Evolutionary conservation across 2,329 filamentous ascomycete species (phyloP).

Genomic region (Alternaria longipes): DNA sequence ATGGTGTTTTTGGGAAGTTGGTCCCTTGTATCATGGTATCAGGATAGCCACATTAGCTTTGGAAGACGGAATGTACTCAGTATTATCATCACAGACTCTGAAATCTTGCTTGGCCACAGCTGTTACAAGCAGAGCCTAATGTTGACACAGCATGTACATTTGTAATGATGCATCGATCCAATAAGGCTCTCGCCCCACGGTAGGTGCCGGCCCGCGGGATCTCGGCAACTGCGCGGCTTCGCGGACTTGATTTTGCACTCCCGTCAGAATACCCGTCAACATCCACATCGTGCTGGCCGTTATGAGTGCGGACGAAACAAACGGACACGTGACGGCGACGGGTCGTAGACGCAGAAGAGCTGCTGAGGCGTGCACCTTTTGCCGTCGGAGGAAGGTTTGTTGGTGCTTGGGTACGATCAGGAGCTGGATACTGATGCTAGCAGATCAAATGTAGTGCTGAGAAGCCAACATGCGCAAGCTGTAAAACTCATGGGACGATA

Average conservation of each 20-base stretch:
- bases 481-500: slow-evolving; percentile 56
- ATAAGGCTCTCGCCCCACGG: not conserved
- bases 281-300: not conserved
- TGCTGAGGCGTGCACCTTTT: slow-evolving; percentile 50
- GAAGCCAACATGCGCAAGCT: slow-evolving; percentile 58
- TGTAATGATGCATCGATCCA: not conserved
- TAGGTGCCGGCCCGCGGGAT: too few species aligned
- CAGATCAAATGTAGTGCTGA: slow-evolving; percentile 61
- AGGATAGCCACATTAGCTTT: slow-evolving; percentile 23
- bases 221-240: too few species aligned
- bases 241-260: too few species aligned
- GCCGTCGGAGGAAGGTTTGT: slow-evolving; percentile 52
- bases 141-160: not conserved
- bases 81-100: not conserved
- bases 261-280: not conserved
- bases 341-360: slow-evolving; percentile 33
- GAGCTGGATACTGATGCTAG: slow-evolving; percentile 20
- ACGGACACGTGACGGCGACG: slow-evolving; percentile 15
- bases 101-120: not conserved
- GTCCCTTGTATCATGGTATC: slow-evolving; percentile 13
- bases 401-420: not conserved
- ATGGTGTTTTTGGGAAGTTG: slow-evolving; percentile 12
- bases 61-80: slow-evolving; percentile 7
- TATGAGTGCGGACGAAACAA: slow-evolving; percentile 4
- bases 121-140: not conserved